A percentile compares a stretch with the other conserved stretches of the same genome.
Conservation (phyloP, 495 filamentous ascomycete species). For the Neurospora sp. region DNA sequence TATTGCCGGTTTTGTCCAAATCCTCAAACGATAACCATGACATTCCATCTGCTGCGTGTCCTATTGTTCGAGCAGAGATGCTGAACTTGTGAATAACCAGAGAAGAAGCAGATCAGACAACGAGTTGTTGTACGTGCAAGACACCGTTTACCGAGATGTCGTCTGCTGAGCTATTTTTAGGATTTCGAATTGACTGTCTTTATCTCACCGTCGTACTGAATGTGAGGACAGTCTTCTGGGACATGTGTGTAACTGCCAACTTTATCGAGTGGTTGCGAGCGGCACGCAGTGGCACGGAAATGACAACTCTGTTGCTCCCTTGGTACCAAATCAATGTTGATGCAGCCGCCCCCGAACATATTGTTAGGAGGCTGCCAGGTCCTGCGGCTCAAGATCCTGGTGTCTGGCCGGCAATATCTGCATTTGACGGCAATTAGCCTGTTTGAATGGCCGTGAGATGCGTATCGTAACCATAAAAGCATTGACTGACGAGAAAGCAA, state of each 20-base stretch:
- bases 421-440: slow-evolving; percentile 20
- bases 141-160: background rate
- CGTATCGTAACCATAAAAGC: background rate
- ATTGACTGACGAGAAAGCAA: slow-evolving; percentile 2
- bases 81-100: background rate
- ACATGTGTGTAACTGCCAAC: background rate
- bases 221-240: background rate
- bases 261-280: slow-evolving; percentile 10
- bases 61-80: background rate
- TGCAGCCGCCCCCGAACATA: background rate
- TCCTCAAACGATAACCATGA: background rate
- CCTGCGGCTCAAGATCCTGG: slow-evolving; percentile 1
- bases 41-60: background rate
- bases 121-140: background rate
- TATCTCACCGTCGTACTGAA: background rate
- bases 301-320: slow-evolving; percentile 8
- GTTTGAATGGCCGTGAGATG: slow-evolving; percentile 1
- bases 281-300: slow-evolving; percentile 13
- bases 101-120: background rate
- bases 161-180: background rate
- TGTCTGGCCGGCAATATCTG: slow-evolving; percentile 11
- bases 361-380: background rate
- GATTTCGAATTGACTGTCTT: background rate
- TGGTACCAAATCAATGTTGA: slow-evolving; percentile 7
- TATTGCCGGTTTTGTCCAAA: background rate